Evolutionary conservation across 768 basidiomycete species (phyloP).

Genomic region (Leccinum pellstonianum): DNA sequence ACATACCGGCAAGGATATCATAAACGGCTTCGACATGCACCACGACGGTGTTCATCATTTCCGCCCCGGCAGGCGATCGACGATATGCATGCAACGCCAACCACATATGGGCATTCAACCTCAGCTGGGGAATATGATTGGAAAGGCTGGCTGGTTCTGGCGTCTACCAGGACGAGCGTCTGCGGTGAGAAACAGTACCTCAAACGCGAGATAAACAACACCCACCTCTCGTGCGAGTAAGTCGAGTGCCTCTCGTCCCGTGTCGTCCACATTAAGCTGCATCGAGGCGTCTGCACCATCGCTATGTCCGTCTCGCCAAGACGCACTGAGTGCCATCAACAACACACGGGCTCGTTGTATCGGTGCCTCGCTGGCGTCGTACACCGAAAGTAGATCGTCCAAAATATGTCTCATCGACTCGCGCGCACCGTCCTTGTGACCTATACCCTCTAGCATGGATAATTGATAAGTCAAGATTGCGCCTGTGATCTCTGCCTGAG

Average conservation of each 20-base stretch:
- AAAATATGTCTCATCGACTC: constrained; percentile 43
- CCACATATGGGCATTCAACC: constrained; percentile 61
- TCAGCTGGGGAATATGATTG: constrained; percentile 45
- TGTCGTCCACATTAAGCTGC: constrained; percentile 31
- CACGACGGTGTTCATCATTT: constrained; percentile 46
- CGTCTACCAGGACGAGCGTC: constrained; percentile 22
- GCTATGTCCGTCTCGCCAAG: constrained; percentile 25
- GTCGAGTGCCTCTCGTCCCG: constrained; percentile 42
- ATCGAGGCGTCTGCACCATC: constrained; percentile 24
- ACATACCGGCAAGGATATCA: constrained; percentile 41
- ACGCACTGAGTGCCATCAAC: constrained; percentile 52
- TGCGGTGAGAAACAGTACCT: neutral
- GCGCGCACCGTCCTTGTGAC: constrained; percentile 57
- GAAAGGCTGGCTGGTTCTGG: constrained; percentile 31
- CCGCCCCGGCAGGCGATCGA: constrained; percentile 34
- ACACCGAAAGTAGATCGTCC: constrained; percentile 49
- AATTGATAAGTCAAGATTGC: constrained; percentile 63
- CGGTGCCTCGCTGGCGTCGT: constrained; percentile 48
- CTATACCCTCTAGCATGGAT: constrained; percentile 48
- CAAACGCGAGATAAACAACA: constrained; percentile 4
- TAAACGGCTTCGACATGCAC: constrained; percentile 56
- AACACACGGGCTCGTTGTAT: constrained; percentile 59
- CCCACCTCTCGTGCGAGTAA: constrained; percentile 46
- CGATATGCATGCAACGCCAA: constrained; percentile 70
- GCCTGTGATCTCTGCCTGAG: constrained; percentile 40